Base-by-base conservation (phyloP, 352 stramenopile genomes). In the Pythium grandisporangium region DNA sequence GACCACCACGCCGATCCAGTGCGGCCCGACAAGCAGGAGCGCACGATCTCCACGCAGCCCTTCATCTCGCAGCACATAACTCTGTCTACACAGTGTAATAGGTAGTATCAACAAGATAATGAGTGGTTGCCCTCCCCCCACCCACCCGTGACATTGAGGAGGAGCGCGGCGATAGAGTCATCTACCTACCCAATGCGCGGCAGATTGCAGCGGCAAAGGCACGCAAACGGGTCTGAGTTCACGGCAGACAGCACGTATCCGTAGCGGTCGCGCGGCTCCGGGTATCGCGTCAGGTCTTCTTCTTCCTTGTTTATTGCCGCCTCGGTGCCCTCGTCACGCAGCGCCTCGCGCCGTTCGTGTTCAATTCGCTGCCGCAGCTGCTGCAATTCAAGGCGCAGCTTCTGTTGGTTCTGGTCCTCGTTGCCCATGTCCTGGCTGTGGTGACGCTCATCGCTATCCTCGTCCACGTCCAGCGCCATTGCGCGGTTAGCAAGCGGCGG, bases 1-100 rank as follows among this genome's bases (percentile, higher is more conserved):
- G 30, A 82, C 61, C 32, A 89, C 32, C 23, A 87, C 76, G 26
- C 78, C 78, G 41, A 86, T 75, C 77, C 78, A 93, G 47, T 93
- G 75, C 4, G 80, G 80, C 0, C 80, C 80, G 2, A 93, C 58
- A 41, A 90, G 43, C 24, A 87, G 35, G 12, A 78, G 34, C 34
- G 51, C n/a, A n/a, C n/a, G n/a, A n/a, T n/a, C n/a, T n/a, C n/a
- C n/a, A n/a, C n/a, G n/a, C n/a, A 58, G 20, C 56, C 37, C 26
- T 44, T 37, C 16, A 51, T 55, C 10, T 45, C 30, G n/a, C 66
- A 62, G 20, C 42, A 62, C 54, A 34, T 63, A 63, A 32, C 45
- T 63, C 30, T 63, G 54, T 6, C 54, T 58, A 23, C 7, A 17
- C 26, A 35, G 36, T 16, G 6, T 16, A n/a, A 42, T 44, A 12